A percentile compares a stretch with the other conserved stretches of the same genome.
Conservation (phyloP, 2,329 filamentous ascomycete species). For the Davidsoniella australis region DNA sequence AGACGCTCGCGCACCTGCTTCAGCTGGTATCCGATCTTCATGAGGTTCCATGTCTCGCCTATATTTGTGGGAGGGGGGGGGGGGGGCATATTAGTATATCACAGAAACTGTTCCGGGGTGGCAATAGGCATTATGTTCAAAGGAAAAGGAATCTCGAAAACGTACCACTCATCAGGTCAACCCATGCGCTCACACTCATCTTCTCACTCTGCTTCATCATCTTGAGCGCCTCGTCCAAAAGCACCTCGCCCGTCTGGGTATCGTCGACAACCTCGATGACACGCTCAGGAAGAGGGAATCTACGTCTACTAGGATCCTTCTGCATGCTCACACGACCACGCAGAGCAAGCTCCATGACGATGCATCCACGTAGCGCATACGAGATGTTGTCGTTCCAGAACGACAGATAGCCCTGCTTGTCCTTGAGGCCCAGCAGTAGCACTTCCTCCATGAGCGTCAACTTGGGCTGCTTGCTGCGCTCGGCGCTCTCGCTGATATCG, state of each 20-base stretch:
- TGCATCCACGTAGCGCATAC: conserved; percentile 91
- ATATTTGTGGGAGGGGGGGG: neutral
- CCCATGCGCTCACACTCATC: conserved; percentile 99
- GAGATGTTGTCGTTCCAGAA: conserved; percentile 99
- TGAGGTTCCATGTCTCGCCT: conserved; percentile 99
- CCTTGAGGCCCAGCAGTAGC: conserved; percentile 83
- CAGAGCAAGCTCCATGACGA: conserved; percentile 94
- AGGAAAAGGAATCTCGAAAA: neutral
- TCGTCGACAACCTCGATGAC: conserved; percentile 96
- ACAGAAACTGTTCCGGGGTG: neutral
- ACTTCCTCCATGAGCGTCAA: conserved; percentile 98
- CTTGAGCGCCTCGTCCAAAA: conserved; percentile 93
- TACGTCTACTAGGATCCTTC: conserved; percentile 79
- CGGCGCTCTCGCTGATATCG: conserved; percentile 91
- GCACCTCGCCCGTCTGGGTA: conserved; percentile 85
- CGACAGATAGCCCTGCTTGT: conserved; percentile 95
- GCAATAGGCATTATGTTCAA: neutral
- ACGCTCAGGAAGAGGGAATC: conserved; percentile 83
- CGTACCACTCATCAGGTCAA: conserved; percentile 91
- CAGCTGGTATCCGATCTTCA: conserved; percentile 99
- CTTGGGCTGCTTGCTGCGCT: conserved; percentile 95
- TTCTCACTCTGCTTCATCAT: conserved; percentile 99
- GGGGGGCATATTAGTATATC: conserved; percentile 3
- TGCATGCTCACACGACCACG: conserved; percentile 96
- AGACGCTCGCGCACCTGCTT: conserved; percentile 97